A percentile compares a stretch with the other conserved stretches of the same genome.
Conservation (phyloP, 257 asterid genomes). For the Solanum verrucosum region DNA sequence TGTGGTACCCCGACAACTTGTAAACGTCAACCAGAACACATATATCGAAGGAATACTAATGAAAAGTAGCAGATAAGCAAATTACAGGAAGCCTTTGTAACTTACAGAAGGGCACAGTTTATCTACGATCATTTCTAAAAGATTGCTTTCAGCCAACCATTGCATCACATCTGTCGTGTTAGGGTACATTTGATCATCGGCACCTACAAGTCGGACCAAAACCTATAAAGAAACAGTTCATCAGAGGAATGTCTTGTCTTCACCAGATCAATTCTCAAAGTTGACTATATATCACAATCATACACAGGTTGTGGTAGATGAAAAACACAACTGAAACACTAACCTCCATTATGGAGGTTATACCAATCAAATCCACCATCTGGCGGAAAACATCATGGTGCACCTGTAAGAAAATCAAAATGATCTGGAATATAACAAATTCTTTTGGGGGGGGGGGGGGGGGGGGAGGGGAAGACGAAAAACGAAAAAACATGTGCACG, state of each 20-base stretch:
- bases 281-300: neutral
- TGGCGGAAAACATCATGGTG: constrained; percentile 77
- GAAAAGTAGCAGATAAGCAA: neutral
- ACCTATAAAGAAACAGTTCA: constrained; percentile 41
- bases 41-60: neutral
- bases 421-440: neutral
- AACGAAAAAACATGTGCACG: neutral
- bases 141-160: constrained; percentile 90
- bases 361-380: constrained; percentile 96
- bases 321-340: neutral
- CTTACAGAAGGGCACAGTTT: constrained; percentile 74
- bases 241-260: neutral
- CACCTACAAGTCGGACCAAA: constrained; percentile 87
- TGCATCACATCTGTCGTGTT: constrained; percentile 81
- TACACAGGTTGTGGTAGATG: neutral
- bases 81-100: neutral
- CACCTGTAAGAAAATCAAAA: constrained; percentile 35
- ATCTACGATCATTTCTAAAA: constrained; percentile 94
- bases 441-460: neutral
- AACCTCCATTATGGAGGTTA: constrained; percentile 99
- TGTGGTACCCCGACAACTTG: neutral
- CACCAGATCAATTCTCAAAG: neutral
- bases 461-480: neutral
- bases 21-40: neutral
- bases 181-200: constrained; percentile 81